Evolutionary conservation across 2,329 filamentous ascomycete species (phyloP).

Genomic region (Aspergillus intermedius): DNA sequence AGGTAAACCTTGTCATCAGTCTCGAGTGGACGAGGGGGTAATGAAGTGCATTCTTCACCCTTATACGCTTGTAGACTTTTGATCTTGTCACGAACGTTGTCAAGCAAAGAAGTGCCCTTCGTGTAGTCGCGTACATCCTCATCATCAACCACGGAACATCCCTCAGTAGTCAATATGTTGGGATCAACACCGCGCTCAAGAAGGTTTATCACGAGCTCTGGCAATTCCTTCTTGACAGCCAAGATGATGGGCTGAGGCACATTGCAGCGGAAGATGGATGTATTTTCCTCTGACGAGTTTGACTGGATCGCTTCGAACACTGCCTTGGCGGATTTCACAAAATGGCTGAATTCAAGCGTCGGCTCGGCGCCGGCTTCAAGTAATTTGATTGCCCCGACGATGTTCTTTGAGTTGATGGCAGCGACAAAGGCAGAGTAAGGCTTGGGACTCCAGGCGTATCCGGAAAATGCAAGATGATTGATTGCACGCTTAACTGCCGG

Average conservation of each 20-base stretch:
- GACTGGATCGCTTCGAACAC: constrained; percentile 14
- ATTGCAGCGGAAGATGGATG: constrained; percentile 41
- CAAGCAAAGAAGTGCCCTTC: constrained; percentile 46
- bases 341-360: constrained; percentile 52
- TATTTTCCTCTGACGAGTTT: constrained; percentile 44
- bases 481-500: constrained; percentile 57
- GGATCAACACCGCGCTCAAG: constrained; percentile 60
- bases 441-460: constrained; percentile 24
- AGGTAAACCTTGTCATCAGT: constrained; percentile 49
- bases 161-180: constrained; percentile 49
- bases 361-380: constrained; percentile 57
- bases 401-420: constrained; percentile 52
- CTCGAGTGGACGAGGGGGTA: constrained; percentile 13
- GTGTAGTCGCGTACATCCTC: not conserved
- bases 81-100: constrained; percentile 52
- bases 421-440: constrained; percentile 50
- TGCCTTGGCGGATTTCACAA: constrained; percentile 21
- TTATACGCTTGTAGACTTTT: constrained; percentile 44
- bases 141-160: constrained; percentile 16
- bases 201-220: constrained; percentile 51
- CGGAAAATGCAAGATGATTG: constrained; percentile 54
- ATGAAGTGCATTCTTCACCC: constrained; percentile 18
- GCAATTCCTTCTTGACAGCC: constrained; percentile 50
- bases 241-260: constrained; percentile 61
- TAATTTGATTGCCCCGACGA: constrained; percentile 52